Evolutionary conservation across 805 yeast species (phyloP).

Genomic region (Priceomyces carsonii): DNA sequence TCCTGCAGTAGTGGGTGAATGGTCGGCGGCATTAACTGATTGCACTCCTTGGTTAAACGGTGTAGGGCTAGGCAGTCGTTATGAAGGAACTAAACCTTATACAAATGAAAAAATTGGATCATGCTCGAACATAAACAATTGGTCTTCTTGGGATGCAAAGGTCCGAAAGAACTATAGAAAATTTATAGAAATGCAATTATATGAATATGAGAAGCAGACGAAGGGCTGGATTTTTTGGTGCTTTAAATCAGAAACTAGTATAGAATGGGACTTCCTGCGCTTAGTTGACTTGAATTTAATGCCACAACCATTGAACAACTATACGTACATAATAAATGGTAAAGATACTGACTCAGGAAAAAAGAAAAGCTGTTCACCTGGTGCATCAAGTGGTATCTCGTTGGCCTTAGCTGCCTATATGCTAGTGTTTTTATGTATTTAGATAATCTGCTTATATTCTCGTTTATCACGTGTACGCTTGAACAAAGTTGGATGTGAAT

Average conservation of each 20-base stretch:
- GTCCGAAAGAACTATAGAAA: slow-evolving; percentile 49
- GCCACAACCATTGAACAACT: slow-evolving; percentile 57
- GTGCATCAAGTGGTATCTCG: neutral
- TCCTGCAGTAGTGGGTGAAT: slow-evolving; percentile 66
- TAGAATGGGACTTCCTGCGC: slow-evolving; percentile 65
- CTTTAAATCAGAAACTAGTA: slow-evolving; percentile 63
- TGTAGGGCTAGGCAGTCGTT: slow-evolving; percentile 65
- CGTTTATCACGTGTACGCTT: too few species aligned
- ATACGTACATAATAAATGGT: slow-evolving; percentile 33
- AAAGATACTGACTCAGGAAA: slow-evolving; percentile 25
- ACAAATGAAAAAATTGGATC: slow-evolving; percentile 32
- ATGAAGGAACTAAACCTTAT: slow-evolving; percentile 46
- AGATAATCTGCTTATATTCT: neutral
- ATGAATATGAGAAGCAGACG: slow-evolving; percentile 44
- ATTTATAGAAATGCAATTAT: slow-evolving; percentile 62
- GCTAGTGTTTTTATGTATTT: neutral
- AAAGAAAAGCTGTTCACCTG: slow-evolving; percentile 3
- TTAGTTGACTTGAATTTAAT: slow-evolving; percentile 52
- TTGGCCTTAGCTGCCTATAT: neutral
- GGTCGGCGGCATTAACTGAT: slow-evolving; percentile 72
- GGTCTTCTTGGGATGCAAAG: slow-evolving; percentile 41
- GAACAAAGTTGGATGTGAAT: too few species aligned
- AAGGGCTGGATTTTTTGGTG: slow-evolving; percentile 74
- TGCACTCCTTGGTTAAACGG: slow-evolving; percentile 73
- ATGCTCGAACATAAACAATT: slow-evolving; percentile 43